Conservation (phyloP, 371 early-diverging fungal genomes). For the Syncephalastrum racemosum region DNA sequence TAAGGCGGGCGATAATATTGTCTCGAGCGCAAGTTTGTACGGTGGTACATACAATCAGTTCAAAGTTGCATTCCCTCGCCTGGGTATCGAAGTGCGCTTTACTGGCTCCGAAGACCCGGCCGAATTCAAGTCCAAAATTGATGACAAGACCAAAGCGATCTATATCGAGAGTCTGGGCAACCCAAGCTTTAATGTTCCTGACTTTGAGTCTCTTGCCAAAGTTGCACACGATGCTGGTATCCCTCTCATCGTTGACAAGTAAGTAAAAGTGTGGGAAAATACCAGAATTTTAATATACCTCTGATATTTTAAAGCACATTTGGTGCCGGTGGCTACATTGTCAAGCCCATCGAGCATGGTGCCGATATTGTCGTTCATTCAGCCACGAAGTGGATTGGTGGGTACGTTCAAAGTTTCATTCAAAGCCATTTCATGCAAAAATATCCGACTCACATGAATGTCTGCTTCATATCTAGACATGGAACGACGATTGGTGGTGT, state of each 20-base stretch:
- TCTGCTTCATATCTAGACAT: conserved; percentile 49
- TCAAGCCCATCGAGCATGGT: conserved; percentile 83
- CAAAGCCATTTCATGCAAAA: neutral
- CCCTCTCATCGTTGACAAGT: conserved; percentile 88
- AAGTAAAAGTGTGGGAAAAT: conserved; percentile 4
- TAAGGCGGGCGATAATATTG: conserved; percentile 81
- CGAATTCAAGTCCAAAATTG: conserved; percentile 67
- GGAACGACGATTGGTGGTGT: conserved; percentile 86
- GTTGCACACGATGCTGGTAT: conserved; percentile 82
- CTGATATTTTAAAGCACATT: conserved; percentile 78
- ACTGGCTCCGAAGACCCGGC: conserved; percentile 68
- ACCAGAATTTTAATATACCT: neutral
- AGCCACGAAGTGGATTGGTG: conserved; percentile 90
- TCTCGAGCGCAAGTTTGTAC: conserved; percentile 75
- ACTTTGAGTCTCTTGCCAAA: conserved; percentile 75
- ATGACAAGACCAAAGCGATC: conserved; percentile 83
- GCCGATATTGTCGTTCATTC: conserved; percentile 91
- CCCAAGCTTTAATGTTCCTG: conserved; percentile 83
- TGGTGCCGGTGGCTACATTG: conserved; percentile 88
- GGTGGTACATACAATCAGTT: conserved; percentile 91
- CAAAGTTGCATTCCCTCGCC: conserved; percentile 77
- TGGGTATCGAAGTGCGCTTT: conserved; percentile 82
- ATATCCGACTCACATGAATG: neutral
- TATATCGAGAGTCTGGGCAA: conserved; percentile 89
- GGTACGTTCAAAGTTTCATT: conserved; percentile 23